Conservation (phyloP, 192 early-diverging fungal genomes). For the Rhizophlyctis rosea region DNA sequence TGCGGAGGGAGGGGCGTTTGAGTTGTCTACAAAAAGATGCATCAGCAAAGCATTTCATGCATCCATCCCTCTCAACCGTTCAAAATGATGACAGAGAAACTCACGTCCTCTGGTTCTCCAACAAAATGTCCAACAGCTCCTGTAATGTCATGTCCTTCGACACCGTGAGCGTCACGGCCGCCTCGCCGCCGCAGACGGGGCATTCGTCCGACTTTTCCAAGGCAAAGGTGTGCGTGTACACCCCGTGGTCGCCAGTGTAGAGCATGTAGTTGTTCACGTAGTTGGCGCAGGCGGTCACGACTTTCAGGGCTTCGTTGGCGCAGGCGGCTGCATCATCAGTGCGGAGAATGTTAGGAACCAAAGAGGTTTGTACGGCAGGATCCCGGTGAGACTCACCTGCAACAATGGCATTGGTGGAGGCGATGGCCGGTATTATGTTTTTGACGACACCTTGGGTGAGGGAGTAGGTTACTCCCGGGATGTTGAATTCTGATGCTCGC, state of each 20-base stretch:
- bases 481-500: slow-evolving; percentile 81
- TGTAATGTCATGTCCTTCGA: slow-evolving; percentile 58
- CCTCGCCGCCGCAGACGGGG: slow-evolving; percentile 80
- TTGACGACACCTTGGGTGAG: slow-evolving; percentile 97
- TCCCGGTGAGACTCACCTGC: slow-evolving; percentile 82
- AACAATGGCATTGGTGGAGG: slow-evolving; percentile 95
- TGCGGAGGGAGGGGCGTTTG: slow-evolving; percentile 75
- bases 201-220: slow-evolving; percentile 81
- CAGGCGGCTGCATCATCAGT: slow-evolving; percentile 66
- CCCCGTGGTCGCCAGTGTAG: slow-evolving; percentile 87
- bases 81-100: slow-evolving; percentile 9
- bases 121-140: slow-evolving; percentile 78
- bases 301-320: slow-evolving; percentile 92
- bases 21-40: slow-evolving; percentile 64
- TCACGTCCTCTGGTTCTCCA: slow-evolving; percentile 71
- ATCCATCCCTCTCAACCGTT: neutral
- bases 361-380: slow-evolving; percentile 48
- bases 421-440: slow-evolving; percentile 98
- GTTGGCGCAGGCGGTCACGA: slow-evolving; percentile 73
- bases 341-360: slow-evolving; percentile 5
- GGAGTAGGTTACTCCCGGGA: slow-evolving; percentile 83
- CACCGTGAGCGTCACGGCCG: slow-evolving; percentile 45
- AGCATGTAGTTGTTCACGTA: slow-evolving; percentile 94
- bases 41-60: neutral
- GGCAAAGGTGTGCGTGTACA: slow-evolving; percentile 88